phyloP scores from a whole-genome alignment of 78 protist genomes.

The Emiliania huxleyi region DNA sequence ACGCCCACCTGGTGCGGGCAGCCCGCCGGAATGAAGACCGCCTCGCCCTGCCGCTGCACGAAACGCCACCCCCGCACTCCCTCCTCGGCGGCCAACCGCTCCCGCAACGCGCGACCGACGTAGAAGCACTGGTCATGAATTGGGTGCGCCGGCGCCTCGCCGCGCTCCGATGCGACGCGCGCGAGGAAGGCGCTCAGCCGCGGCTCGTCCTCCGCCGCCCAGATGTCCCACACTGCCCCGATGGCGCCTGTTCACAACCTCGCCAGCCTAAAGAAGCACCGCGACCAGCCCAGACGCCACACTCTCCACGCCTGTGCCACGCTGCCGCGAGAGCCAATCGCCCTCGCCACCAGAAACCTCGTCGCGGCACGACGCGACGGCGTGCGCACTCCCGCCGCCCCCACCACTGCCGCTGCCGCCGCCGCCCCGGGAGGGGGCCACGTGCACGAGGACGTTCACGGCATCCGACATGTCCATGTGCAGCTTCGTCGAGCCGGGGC shows the following conservation, averaged over 20 bases:
- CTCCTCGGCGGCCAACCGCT: background rate
- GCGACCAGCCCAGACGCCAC: too few relatives aligned
- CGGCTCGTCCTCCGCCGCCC: background rate
- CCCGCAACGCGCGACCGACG: background rate
- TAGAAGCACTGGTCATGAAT: background rate
- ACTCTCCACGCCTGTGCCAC: background rate
- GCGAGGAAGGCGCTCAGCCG: background rate
- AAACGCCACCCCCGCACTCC: background rate
- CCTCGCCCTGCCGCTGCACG: slow-evolving; percentile 11
- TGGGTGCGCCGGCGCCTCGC: background rate
- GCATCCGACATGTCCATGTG: slow-evolving; percentile 2
- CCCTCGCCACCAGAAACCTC: background rate
- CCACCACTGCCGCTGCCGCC: background rate
- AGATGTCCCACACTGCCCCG: slow-evolving; percentile 21
- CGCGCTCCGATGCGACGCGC: background rate
- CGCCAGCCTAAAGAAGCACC: too few relatives aligned
- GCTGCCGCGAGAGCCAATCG: background rate
- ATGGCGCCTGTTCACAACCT: too few relatives aligned
- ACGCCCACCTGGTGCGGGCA: background rate
- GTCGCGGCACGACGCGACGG: background rate
- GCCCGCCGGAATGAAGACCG: background rate
- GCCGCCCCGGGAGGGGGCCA: background rate
- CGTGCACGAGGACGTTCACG: background rate
- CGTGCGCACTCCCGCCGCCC: background rate
- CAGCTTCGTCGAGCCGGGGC: background rate